phyloP scores from a whole-genome alignment of 495 filamentous ascomycete genomes.

The Friedmanniomyces endolithicus region DNA sequence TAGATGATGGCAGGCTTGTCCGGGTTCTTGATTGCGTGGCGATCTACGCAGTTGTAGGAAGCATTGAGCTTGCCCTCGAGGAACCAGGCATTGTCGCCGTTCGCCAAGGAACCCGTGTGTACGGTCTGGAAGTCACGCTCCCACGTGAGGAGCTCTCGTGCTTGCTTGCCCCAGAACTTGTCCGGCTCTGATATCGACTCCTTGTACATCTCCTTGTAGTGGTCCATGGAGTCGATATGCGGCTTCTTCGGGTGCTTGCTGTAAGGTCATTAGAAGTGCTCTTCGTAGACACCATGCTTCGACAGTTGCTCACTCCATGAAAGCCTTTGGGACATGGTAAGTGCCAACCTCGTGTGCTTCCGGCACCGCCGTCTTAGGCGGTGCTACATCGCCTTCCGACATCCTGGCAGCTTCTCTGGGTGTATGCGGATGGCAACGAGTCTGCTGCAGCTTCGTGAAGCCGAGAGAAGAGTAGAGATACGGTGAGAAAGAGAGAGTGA shows the following conservation, averaged over 20 bases:
- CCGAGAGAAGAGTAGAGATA: neutral
- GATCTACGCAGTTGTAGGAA: conserved; percentile 94
- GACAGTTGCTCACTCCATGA: conserved; percentile 42
- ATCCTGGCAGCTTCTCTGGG: conserved; percentile 34
- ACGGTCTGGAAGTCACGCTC: conserved; percentile 87
- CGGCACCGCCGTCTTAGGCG: conserved; percentile 55
- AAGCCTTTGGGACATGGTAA: conserved; percentile 53
- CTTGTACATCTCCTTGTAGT: conserved; percentile 89
- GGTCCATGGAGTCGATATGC: conserved; percentile 57
- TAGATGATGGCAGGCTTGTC: conserved; percentile 94
- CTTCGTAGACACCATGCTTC: neutral
- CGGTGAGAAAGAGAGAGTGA: neutral
- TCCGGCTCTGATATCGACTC: conserved; percentile 87
- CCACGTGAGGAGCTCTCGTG: conserved; percentile 84
- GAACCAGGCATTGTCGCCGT: conserved; percentile 92
- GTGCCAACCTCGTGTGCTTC: conserved; percentile 82
- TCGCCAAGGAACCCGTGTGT: conserved; percentile 57
- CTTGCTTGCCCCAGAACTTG: conserved; percentile 79
- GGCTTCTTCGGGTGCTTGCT: conserved; percentile 60
- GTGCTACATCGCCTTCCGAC: conserved; percentile 47
- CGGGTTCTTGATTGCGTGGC: conserved; percentile 86
- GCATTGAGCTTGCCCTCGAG: conserved; percentile 86
- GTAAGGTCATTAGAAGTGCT: conserved; percentile 3
- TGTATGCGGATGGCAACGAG: neutral
- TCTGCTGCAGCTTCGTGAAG: neutral